Evolutionary conservation across 805 yeast genomes (phyloP), one percentile per base, ranked within the genome.

Genomic region (Candida chilensis): DNA sequence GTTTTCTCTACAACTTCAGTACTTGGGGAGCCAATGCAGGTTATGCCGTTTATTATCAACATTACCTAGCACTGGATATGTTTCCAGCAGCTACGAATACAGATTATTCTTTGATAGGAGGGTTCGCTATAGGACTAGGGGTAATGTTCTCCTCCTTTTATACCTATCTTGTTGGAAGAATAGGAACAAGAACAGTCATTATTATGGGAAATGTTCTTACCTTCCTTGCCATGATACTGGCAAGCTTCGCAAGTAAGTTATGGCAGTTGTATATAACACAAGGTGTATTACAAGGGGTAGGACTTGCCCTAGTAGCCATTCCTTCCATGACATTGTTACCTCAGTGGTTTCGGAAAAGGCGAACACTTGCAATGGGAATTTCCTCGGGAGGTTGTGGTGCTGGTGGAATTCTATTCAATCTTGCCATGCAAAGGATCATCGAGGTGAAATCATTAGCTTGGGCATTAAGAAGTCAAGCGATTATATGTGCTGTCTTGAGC

Each of bases 21-120:
- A 70, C 84, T 0, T 81, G 90, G 88, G 92, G 92, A 11, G 68
- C 80, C 39, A 79, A 79, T 38, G 57, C 74, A 6, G 5, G 80
- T 3, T 81, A 65, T 45, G 79, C 85, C 17, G 66, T 81, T 5
- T 78, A 74, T 39, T 54, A 79, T 16, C 64, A 80, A 1, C 64
- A 61, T 37, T 81, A 77, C 42, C 37, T 79, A 15, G 64, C 67
- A 26, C 45, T 66, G 30, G 50, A 67, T 27, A 53, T 63, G 0
- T 78, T 74, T 38, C 53, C 57, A 0, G 83, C 78, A 3, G 78
- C 79, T 0, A 46, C 64, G 1, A 67, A 67, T 30, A 52, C 70
- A 32, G 82, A 77, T 35, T 81, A 67, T 47, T 83, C 85, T 10
- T 54, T 71, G 24, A 66, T 81, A 34, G 84, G 87, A 1, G 88